phyloP scores from a whole-genome alignment of 148 eudicot genomes.

The Vaccinium corymbosum region DNA sequence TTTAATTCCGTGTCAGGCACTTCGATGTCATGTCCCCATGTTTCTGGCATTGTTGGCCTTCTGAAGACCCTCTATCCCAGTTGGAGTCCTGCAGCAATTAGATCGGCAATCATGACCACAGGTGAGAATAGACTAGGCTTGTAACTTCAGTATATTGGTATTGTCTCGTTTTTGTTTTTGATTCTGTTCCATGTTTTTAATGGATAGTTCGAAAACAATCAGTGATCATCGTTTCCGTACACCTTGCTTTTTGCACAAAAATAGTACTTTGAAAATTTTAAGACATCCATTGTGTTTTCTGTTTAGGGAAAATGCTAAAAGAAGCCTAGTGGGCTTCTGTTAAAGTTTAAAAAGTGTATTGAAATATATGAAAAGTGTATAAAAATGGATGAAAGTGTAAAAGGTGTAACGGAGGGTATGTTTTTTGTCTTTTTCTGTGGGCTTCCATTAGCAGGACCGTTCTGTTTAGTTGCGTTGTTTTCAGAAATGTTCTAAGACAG shows the following conservation, averaged over 20 bases:
- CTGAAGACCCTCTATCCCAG: slow-evolving; percentile 65
- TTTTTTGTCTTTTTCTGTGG: too few species aligned
- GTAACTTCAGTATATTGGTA: not conserved
- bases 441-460: too few species aligned
- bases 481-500: not conserved
- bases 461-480: not conserved
- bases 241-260: not conserved
- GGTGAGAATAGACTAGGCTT: slow-evolving; percentile 33
- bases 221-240: too few species aligned
- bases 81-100: slow-evolving; percentile 93
- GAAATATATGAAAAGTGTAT: too few species aligned
- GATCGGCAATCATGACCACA: slow-evolving; percentile 89
- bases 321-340: too few species aligned
- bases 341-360: too few species aligned
- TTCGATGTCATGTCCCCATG: slow-evolving; percentile 95
- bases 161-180: not conserved
- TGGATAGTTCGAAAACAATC: not conserved
- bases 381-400: too few species aligned
- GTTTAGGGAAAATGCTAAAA: not conserved
- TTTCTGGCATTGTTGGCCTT: slow-evolving; percentile 79
- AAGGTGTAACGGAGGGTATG: too few species aligned
- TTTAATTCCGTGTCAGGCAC: slow-evolving; percentile 81
- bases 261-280: not conserved
- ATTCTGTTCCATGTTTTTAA: not conserved
- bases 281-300: not conserved